Evolutionary conservation across 208 protist species (phyloP).

Genomic region (Leishmania aethiopica): DNA sequence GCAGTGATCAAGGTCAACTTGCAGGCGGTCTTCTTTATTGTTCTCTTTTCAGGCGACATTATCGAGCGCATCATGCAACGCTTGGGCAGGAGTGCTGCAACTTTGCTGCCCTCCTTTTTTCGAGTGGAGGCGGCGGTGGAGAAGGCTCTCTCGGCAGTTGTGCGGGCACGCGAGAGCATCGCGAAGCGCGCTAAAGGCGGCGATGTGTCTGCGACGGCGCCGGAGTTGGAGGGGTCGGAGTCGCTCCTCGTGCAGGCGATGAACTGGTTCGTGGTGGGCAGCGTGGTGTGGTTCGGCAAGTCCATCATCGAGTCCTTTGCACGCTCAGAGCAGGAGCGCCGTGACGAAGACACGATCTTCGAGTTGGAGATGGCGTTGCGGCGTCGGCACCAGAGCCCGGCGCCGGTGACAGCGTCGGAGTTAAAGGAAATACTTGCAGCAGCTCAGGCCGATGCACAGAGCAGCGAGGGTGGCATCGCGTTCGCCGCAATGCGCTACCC

Average conservation of each 20-base stretch:
- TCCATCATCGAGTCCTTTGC: slow-evolving; percentile 89
- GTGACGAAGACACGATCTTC: slow-evolving; percentile 39
- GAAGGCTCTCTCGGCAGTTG: slow-evolving; percentile 49
- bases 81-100: slow-evolving; percentile 27
- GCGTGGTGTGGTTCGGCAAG: slow-evolving; percentile 83
- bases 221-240: slow-evolving; percentile 14
- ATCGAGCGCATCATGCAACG: slow-evolving; percentile 63
- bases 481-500: slow-evolving; percentile 9
- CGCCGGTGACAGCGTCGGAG: slow-evolving; percentile 13
- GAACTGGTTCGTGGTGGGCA: slow-evolving; percentile 61
- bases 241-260: slow-evolving; percentile 53
- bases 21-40: slow-evolving; percentile 89
- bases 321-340: slow-evolving; percentile 59
- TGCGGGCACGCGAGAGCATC: slow-evolving; percentile 73
- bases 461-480: not conserved
- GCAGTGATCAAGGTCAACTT: slow-evolving; percentile 91
- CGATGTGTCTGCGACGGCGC: slow-evolving; percentile 7
- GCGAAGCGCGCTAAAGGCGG: slow-evolving; percentile 44
- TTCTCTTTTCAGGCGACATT: slow-evolving; percentile 85
- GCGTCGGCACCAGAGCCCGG: slow-evolving; percentile 5
- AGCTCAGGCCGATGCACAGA: slow-evolving; percentile 13
- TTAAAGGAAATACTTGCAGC: slow-evolving; percentile 12
- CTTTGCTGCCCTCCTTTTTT: slow-evolving; percentile 35
- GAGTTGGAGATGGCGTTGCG: slow-evolving; percentile 31
- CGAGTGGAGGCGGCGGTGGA: slow-evolving; percentile 35